A percentile compares a stretch with the other conserved stretches of the same genome.
Evolutionary conservation across 352 stramenopile species (phyloP).

Genomic region (Globisporangium alternatum): DNA sequence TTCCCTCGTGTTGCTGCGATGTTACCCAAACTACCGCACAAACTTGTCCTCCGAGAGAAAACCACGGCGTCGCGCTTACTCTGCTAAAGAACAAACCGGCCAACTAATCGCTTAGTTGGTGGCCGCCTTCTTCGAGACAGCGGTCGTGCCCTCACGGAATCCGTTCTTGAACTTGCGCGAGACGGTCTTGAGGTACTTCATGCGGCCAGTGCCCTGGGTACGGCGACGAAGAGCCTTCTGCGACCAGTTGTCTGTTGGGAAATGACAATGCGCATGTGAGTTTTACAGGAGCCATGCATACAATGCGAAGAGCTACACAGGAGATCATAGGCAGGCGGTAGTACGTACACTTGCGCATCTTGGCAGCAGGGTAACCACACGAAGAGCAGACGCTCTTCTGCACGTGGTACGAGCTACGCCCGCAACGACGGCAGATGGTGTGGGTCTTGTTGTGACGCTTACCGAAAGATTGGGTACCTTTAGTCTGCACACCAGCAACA

Average conservation of each 20-base stretch:
- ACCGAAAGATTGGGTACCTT: slow-evolving; percentile 99
- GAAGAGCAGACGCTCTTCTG: slow-evolving; percentile 99
- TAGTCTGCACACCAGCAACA: slow-evolving; percentile 89
- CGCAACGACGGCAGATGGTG: slow-evolving; percentile 98
- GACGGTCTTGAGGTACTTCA: slow-evolving; percentile 98
- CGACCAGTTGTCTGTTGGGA: slow-evolving; percentile 91
- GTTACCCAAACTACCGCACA: slow-evolving; percentile 31
- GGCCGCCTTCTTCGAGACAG: slow-evolving; percentile 88
- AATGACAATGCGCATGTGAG: slow-evolving; percentile 7
- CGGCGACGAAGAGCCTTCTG: slow-evolving; percentile 97
- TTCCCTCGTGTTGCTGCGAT: slow-evolving; percentile 18
- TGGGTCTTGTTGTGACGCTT: slow-evolving; percentile 99
- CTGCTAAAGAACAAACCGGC: not conserved
- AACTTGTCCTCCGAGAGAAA: not conserved
- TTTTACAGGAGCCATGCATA: not conserved
- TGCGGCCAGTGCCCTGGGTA: slow-evolving; percentile 96
- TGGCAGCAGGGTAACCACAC: slow-evolving; percentile 98
- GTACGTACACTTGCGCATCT: slow-evolving; percentile 95
- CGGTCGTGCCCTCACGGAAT: slow-evolving; percentile 94
- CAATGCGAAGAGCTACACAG: not conserved
- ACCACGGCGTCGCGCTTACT: slow-evolving; percentile 10
- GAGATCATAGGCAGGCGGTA: not conserved
- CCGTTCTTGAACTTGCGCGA: slow-evolving; percentile 99
- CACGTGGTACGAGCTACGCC: slow-evolving; percentile 99
- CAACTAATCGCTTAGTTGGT: slow-evolving; percentile 73